phyloP scores from a whole-genome alignment of 345 rosid genomes.

The Rubroshorea leprosula region DNA sequence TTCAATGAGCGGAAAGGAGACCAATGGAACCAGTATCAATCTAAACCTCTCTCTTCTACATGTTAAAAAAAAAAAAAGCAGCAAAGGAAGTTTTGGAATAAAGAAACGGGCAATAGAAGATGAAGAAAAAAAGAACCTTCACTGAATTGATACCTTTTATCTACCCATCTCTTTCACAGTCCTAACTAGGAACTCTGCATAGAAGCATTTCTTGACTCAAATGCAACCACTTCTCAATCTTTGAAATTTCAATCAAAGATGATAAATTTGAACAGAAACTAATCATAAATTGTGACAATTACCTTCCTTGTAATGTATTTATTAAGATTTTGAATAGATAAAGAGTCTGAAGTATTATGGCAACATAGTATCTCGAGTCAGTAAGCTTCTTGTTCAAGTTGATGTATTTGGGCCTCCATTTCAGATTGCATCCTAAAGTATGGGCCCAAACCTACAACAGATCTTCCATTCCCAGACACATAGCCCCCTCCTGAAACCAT shows the following conservation, averaged over 20 bases:
- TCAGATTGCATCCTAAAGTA: too few relatives aligned
- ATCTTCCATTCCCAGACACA: too few relatives aligned
- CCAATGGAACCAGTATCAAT: conserved; percentile 16
- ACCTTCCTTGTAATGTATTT: too few relatives aligned
- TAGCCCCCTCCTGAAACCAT: too few relatives aligned
- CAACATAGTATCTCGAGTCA: too few relatives aligned
- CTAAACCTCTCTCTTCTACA: conserved; percentile 8
- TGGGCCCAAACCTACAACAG: too few relatives aligned
- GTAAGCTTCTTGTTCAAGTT: conserved; percentile 96
- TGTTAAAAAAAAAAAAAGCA: conserved; percentile 21
- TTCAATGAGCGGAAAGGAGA: conserved; percentile 10
- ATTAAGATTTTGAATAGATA: too few relatives aligned
- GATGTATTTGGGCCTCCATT: conserved; percentile 80
- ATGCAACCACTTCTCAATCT: too few relatives aligned
- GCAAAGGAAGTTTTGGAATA: conserved; percentile 23
- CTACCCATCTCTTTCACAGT: conserved; percentile 6
- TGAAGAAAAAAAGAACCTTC: conserved; percentile 4
- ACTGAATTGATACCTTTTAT: conserved; percentile 17
- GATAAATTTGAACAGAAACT: too few relatives aligned
- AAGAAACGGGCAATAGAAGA: conserved; percentile 12
- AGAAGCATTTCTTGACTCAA: too few relatives aligned
- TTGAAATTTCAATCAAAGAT: neutral
- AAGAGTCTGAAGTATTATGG: too few relatives aligned
- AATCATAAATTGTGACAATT: too few relatives aligned
- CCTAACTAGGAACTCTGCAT: conserved; percentile 1